Evolutionary conservation across 1,284 basidiomycete genomes (phyloP).

Genomic region (Tilletia walkeri): DNA sequence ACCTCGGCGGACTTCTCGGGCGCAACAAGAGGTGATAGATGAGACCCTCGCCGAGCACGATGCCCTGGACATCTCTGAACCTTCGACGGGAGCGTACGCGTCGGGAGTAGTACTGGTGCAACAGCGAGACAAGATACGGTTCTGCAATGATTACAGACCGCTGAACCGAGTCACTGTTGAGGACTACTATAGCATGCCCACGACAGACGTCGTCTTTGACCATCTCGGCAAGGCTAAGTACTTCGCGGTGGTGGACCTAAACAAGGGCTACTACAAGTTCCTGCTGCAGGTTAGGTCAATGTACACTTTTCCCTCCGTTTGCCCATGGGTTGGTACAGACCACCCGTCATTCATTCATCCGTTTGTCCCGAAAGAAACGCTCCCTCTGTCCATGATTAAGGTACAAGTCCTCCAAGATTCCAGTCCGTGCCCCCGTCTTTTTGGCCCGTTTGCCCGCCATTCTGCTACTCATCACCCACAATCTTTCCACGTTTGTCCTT

Average conservation of each 20-base stretch:
- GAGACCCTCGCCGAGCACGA: constrained; percentile 54
- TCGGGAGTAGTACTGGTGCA: constrained; percentile 56
- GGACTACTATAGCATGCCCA: constrained; percentile 59
- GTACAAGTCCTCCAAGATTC: no score
- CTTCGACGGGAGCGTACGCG: constrained; percentile 56
- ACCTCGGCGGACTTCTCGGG: constrained; percentile 50
- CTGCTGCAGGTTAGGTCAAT: no score
- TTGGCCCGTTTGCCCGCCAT: no score
- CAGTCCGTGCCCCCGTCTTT: no score
- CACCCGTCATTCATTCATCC: no score
- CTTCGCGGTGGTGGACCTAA: constrained; percentile 57
- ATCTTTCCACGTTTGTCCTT: no score
- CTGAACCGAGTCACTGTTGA: constrained; percentile 55
- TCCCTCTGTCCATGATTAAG: no score
- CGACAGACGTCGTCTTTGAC: constrained; percentile 57
- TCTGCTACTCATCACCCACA: no score
- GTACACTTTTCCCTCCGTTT: no score
- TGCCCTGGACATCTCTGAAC: constrained; percentile 54
- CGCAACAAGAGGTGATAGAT: constrained; percentile 54
- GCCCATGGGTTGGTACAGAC: no score
- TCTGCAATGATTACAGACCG: constrained; percentile 56
- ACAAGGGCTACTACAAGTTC: constrained; percentile 59
- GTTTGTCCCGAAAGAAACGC: no score
- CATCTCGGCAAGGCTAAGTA: constrained; percentile 54
- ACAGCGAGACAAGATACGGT: constrained; percentile 49